Conservation (phyloP, 176 grass and related monocot genomes). For the Juncus effusus region DNA sequence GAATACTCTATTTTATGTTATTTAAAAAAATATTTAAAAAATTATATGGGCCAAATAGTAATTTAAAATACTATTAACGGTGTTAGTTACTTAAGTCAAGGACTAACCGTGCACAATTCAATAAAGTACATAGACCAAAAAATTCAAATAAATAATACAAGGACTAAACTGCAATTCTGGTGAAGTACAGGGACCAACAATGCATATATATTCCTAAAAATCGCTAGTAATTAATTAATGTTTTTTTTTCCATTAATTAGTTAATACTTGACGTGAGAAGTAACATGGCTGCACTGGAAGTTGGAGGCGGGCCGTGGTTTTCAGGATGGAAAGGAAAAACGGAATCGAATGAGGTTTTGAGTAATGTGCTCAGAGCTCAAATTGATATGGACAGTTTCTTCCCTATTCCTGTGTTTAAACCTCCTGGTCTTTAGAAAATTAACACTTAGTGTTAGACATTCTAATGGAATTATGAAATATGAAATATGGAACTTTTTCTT, state of each 20-base stretch:
- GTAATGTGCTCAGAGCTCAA: constrained; percentile 36
- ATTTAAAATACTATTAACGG: not conserved
- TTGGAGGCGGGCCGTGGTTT: constrained; percentile 93
- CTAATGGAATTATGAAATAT: not conserved
- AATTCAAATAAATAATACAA: too few species aligned
- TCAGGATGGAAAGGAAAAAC: constrained; percentile 67
- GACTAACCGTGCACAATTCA: too few species aligned
- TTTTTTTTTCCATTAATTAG: constrained; percentile 29
- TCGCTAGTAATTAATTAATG: not conserved
- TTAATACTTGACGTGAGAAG: constrained; percentile 72
- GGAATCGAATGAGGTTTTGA: constrained; percentile 40
- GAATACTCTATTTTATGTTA: too few species aligned
- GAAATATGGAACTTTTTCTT: not conserved
- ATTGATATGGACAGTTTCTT: constrained; percentile 62
- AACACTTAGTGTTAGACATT: not conserved
- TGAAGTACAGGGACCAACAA: not conserved
- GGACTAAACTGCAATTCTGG: too few species aligned
- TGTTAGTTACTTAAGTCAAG: not conserved
- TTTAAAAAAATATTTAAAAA: too few species aligned
- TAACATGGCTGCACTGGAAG: constrained; percentile 82
- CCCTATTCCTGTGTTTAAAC: constrained; percentile 63
- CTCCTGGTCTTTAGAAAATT: constrained; percentile 54
- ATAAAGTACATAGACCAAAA: too few species aligned
- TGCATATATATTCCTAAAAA: not conserved
- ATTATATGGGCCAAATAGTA: too few species aligned